Evolutionary conservation across 768 basidiomycete genomes (phyloP).

Genomic region (Auricularia cornea): DNA sequence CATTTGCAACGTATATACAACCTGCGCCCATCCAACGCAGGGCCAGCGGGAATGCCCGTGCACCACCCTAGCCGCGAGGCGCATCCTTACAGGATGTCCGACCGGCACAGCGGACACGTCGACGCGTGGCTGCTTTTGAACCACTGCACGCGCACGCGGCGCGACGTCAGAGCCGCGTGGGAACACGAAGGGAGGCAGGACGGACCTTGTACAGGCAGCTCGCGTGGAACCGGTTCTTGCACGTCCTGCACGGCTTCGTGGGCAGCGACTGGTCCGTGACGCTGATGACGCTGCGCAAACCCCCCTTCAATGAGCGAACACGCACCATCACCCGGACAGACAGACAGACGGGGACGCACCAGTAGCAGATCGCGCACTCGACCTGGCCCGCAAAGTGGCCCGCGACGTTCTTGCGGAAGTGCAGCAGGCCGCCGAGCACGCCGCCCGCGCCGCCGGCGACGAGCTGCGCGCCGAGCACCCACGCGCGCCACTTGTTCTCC

Average conservation of each 20-base stretch:
- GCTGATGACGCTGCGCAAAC: constrained; percentile 66
- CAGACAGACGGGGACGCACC: constrained; percentile 38
- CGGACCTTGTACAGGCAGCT: constrained; percentile 82
- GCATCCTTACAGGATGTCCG: constrained; percentile 43
- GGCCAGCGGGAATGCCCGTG: too few relatives aligned
- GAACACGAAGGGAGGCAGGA: neutral
- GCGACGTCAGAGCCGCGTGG: neutral
- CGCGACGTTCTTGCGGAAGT: constrained; percentile 92
- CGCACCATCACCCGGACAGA: neutral
- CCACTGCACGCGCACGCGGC: constrained; percentile 45
- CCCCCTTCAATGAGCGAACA: neutral
- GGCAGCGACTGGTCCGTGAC: constrained; percentile 83
- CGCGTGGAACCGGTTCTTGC: constrained; percentile 90
- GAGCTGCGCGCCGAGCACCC: constrained; percentile 90
- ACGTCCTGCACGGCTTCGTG: constrained; percentile 85
- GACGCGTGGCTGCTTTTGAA: constrained; percentile 84
- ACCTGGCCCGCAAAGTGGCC: constrained; percentile 93
- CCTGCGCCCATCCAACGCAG: too few relatives aligned
- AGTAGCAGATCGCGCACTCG: constrained; percentile 95
- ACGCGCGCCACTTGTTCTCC: constrained; percentile 85
- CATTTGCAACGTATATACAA: too few relatives aligned
- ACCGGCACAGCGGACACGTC: constrained; percentile 85
- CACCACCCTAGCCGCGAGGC: too few relatives aligned
- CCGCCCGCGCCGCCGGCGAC: constrained; percentile 72
- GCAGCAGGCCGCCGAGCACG: constrained; percentile 74